Percentiles rank a stretch among this genome's conserved stretches.
phyloP scores from a whole-genome alignment of 2,329 filamentous ascomycete species.

The Verticillium klebahnii region DNA sequence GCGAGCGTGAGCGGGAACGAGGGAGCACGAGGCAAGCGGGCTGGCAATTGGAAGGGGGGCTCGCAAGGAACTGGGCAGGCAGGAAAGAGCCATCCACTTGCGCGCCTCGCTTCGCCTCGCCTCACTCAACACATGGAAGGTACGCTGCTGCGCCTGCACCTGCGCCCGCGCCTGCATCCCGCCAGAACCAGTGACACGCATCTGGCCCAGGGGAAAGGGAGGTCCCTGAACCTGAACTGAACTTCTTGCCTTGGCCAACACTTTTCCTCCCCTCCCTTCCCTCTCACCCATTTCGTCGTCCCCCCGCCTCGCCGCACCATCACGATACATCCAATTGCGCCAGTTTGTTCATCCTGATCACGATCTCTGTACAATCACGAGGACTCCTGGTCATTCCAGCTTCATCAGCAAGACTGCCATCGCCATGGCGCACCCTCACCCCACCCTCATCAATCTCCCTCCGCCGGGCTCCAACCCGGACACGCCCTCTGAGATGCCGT shows the following conservation, averaged over 20 bases:
- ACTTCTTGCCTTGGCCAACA: background rate
- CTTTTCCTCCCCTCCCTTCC: background rate
- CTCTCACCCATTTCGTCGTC: background rate
- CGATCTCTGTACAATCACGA: background rate
- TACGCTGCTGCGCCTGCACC: background rate
- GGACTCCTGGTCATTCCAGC: background rate
- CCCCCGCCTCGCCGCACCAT: background rate
- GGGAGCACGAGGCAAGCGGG: background rate
- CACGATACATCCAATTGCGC: background rate
- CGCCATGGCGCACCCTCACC: conserved; percentile 39
- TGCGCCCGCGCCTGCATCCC: background rate
- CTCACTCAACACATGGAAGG: too few species aligned
- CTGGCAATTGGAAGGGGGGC: background rate
- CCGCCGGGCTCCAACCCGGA: conserved; percentile 77
- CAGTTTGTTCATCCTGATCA: background rate
- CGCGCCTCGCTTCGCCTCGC: background rate
- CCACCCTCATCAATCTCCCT: conserved; percentile 78
- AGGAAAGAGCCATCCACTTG: background rate
- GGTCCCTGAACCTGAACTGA: background rate
- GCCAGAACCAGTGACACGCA: background rate
- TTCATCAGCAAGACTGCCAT: conserved; percentile 2
- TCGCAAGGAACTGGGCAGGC: background rate
- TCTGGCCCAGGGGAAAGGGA: background rate
- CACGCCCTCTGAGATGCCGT: conserved; percentile 89
- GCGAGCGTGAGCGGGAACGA: background rate